Conservation (phyloP, 345 rosid genomes). For the Rhodamnia rubescens region DNA sequence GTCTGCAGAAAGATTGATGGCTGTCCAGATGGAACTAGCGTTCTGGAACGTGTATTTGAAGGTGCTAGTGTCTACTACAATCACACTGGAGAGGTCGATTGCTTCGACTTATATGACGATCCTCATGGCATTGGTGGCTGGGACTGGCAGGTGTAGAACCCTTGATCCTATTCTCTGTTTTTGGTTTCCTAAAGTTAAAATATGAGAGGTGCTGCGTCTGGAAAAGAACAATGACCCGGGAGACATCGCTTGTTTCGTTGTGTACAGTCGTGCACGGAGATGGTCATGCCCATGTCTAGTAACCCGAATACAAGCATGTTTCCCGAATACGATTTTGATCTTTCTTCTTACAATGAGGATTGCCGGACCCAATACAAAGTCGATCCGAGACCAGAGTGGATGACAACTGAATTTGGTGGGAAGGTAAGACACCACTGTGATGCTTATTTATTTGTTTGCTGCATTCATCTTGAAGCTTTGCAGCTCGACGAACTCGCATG, state of each 20-base stretch:
- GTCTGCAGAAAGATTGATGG: slow-evolving; percentile 72
- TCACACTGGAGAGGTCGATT: slow-evolving; percentile 52
- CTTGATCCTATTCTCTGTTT: background rate
- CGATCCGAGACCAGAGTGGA: slow-evolving; percentile 73
- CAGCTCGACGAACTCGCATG: background rate
- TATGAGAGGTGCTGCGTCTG: background rate
- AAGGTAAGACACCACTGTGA: slow-evolving; percentile 33
- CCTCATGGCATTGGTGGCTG: slow-evolving; percentile 89
- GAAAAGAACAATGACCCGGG: background rate
- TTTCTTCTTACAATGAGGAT: slow-evolving; percentile 46
- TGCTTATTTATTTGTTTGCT: background rate
- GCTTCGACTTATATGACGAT: slow-evolving; percentile 85
- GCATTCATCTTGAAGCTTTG: background rate
- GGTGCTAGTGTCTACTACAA: slow-evolving; percentile 74
- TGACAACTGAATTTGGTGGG: slow-evolving; percentile 72
- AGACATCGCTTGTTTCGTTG: background rate
- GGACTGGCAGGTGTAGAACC: slow-evolving; percentile 78
- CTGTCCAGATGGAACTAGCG: slow-evolving; percentile 36
- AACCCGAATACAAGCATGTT: slow-evolving; percentile 57
- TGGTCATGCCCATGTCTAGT: slow-evolving; percentile 86
- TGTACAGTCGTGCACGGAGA: slow-evolving; percentile 80
- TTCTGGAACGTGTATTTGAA: slow-evolving; percentile 56
- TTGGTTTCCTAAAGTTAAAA: background rate
- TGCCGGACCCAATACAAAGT: slow-evolving; percentile 57
- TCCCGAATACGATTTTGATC: slow-evolving; percentile 44